Base-by-base conservation (phyloP, 805 yeast genomes). In the Yamadazyma endophytica region DNA sequence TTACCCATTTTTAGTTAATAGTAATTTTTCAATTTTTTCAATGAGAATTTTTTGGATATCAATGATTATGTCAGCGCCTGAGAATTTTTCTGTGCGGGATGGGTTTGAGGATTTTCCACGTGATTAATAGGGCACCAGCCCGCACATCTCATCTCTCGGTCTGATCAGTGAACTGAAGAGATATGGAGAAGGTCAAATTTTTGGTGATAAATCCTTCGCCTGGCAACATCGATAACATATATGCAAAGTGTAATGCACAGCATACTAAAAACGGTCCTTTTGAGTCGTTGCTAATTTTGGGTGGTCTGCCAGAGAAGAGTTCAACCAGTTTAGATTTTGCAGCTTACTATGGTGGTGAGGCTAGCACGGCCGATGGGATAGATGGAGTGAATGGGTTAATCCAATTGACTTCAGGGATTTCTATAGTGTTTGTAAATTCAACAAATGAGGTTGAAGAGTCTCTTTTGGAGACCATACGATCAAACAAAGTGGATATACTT, bases 181-280 rank as follows among this genome's bases (percentile, higher is more conserved):
- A 17, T 9, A 32, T 32, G 36, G 33, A 30, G 3, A 42, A 32
- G 37, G 36, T 53, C 29, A 65, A 61, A 38, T 54, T 64, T 31
- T 52, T 75, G 27, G 66, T 74, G 13, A 48, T 74, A 21, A 63
- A 74, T 43, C 79, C 79, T 3, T 40, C 58, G 13, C 58, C 68
- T 1, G 41, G 56, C 2, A 49, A 54, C 6, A 40, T 79, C 6
- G 62, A 66, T 0, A 73, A 70, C 36, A 60, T 73, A 0, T 43
- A 72, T 5, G 52, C 44, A 24, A 65, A 70, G 31, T 66, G 77
- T 4, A 71, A 75, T 43, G 38, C 59, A 1, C 64, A 80, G 30
- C 61, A 78, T 43, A 36, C 48, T 14, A 79, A 75, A 43, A 77
- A 77, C 26, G 88, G 88, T 0, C 87, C 87, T 0, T 82, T 82